These are phyloP conservation scores for Tirmania nivea DNA, from an alignment of 495 filamentous ascomycete genomes.

Conservation along the genomic window DNA sequence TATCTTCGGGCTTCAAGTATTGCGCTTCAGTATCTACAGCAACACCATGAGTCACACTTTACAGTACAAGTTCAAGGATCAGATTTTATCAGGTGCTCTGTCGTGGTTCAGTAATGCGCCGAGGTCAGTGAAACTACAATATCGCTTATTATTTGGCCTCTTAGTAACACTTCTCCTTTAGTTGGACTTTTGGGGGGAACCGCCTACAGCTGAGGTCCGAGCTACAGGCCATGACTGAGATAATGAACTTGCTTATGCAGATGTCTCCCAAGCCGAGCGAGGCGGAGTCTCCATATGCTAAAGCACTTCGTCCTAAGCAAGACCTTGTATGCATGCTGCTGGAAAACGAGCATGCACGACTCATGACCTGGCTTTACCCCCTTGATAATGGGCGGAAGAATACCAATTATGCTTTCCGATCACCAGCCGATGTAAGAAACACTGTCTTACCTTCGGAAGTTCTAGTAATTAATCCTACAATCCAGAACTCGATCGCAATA, in stretches of 20 bases:
- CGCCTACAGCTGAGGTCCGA: constrained; percentile 83
- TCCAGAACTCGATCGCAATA: constrained; percentile 23
- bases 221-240: constrained; percentile 56
- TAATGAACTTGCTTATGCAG: constrained; percentile 37
- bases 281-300: constrained; percentile 17
- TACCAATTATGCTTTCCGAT: constrained; percentile 13
- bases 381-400: constrained; percentile 45
- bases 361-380: constrained; percentile 79
- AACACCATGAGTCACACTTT: constrained; percentile 31
- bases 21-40: constrained; percentile 37
- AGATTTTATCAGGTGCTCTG: constrained; percentile 61
- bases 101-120: constrained; percentile 72
- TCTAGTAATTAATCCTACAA: background rate
- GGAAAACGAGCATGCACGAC: constrained; percentile 62
- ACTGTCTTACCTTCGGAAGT: background rate
- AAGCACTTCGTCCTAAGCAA: constrained; percentile 54
- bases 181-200: constrained; percentile 91
- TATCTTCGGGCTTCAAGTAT: constrained; percentile 54
- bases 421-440: constrained; percentile 7
- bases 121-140: constrained; percentile 14
- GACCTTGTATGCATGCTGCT: constrained; percentile 55
- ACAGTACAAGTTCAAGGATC: constrained; percentile 65
- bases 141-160: constrained; percentile 14
- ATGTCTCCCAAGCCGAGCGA: constrained; percentile 17
- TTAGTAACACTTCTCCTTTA: background rate